Evolutionary conservation across 768 basidiomycete species (phyloP).

Genomic region (Leccinellum albellum): DNA sequence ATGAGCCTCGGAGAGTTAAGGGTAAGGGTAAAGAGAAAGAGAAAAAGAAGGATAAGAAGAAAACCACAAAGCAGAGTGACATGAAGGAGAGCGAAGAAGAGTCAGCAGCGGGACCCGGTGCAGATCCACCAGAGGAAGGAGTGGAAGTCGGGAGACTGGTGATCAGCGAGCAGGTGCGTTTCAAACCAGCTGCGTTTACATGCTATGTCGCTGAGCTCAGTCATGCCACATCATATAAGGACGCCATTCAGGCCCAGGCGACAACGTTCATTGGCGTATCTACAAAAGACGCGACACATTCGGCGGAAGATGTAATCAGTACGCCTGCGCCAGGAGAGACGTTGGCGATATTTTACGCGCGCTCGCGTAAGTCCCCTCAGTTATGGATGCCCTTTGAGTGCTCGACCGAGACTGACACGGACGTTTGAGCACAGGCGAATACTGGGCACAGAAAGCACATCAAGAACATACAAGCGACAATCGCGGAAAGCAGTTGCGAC

Average conservation of each 20-base stretch:
- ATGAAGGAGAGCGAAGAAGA: constrained; percentile 28
- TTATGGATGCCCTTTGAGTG: not conserved
- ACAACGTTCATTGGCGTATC: constrained; percentile 61
- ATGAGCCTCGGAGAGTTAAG: not conserved
- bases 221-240: constrained; percentile 23
- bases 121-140: not conserved
- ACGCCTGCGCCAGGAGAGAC: constrained; percentile 86
- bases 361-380: constrained; percentile 57
- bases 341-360: constrained; percentile 76
- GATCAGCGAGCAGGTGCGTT: constrained; percentile 4
- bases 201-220: not conserved
- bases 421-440: constrained; percentile 48
- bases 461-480: constrained; percentile 48
- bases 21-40: not conserved
- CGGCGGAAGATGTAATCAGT: constrained; percentile 67
- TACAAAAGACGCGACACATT: constrained; percentile 48
- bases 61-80: constrained; percentile 12
- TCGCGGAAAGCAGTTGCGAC: constrained; percentile 72
- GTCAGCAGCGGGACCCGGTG: not conserved
- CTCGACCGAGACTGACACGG: not conserved
- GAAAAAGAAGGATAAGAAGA: constrained; percentile 1
- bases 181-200: no score
- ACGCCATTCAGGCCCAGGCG: constrained; percentile 41
- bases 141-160: constrained; percentile 16
- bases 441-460: constrained; percentile 76